Base-by-base conservation (phyloP, 23 red algal species). In the Chondrus crispus region DNA sequence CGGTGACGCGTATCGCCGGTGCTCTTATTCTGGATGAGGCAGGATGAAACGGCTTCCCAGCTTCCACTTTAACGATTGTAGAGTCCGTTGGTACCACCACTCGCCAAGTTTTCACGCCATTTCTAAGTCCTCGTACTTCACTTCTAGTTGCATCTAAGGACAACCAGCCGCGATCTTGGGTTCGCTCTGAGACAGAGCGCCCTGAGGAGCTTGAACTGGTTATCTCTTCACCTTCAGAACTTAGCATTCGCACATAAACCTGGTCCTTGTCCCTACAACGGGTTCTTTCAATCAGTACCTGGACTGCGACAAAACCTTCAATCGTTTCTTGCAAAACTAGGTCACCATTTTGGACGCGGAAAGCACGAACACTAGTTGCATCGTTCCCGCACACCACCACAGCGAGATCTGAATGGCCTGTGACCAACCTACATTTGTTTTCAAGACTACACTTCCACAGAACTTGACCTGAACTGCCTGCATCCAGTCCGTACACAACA, bases 1-100 rank as follows among this genome's bases (percentile, higher is more conserved):
- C 77, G 6, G 89, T 92, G 50, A 92, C 37, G 20, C 89, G 55
- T 36, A 84, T 30, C 69, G 89, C 33, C n/a, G 87, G 69, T 5
- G 53, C 71, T 9, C 70, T 47, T 53, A 90, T 58, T 30, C n/a
- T 68, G 51, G 38, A 44, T 68, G 51, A 46, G 70, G 58, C 66
- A 33, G 82, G 60, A 49, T 86, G 82, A 9, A 22, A 22, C 22
- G 22, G 22, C 14, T 62, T 26, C 47, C 51, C 32, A 13, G 16
- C 63, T 24, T 22, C 39, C 45, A 90, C 72, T 16, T 43, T 69
- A 10, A 19, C 20, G 43, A 90, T 5, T 14, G 42, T 90, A 49
- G 41, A 53, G 57, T 50, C 68, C 19, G n/a, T 63, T 6, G 71
- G 69, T n/a, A 75, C 41, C 18, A 55, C 87, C 32, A 43, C 29